Conservation (phyloP, 2,329 filamentous ascomycete species). For the Furcasterigmium furcatum region DNA sequence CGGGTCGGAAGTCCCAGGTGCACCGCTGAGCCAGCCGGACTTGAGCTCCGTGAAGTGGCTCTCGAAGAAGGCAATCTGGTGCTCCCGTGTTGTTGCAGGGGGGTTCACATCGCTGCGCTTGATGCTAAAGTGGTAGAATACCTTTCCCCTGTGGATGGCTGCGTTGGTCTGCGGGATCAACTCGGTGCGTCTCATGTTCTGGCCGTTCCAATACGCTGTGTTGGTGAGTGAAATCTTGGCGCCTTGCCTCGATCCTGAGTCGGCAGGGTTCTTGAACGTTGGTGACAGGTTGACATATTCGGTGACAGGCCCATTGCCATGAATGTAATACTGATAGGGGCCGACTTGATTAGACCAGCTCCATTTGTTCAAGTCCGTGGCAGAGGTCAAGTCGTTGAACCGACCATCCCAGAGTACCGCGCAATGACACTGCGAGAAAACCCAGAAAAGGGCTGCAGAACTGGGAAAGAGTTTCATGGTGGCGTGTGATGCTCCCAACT, state of each 20-base stretch:
- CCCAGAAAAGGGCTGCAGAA: too few relatives aligned
- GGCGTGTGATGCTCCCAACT: too few relatives aligned
- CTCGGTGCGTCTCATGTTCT: constrained; percentile 71
- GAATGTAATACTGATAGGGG: constrained; percentile 74
- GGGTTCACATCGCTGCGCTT: constrained; percentile 57
- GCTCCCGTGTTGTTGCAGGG: constrained; percentile 60
- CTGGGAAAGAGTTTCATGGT: too few relatives aligned
- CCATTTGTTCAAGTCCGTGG: constrained; percentile 57
- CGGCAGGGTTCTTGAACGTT: constrained; percentile 63
- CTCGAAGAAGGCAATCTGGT: constrained; percentile 64
- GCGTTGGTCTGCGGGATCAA: constrained; percentile 68
- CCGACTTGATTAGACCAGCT: constrained; percentile 67
- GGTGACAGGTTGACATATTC: constrained; percentile 61
- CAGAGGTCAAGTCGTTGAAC: constrained; percentile 56
- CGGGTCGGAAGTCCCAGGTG: constrained; percentile 39
- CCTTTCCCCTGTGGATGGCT: constrained; percentile 60
- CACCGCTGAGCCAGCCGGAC: constrained; percentile 57
- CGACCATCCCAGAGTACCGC: constrained; percentile 60
- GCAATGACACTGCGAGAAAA: constrained; percentile 6
- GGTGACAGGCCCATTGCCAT: constrained; percentile 53
- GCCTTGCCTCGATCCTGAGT: constrained; percentile 59
- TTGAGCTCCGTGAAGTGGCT: constrained; percentile 75
- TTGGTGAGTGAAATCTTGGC: constrained; percentile 64
- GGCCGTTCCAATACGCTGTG: constrained; percentile 69
- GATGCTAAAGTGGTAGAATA: constrained; percentile 72